phyloP scores from a whole-genome alignment of 768 basidiomycete genomes.

The Serendipita sp. region DNA sequence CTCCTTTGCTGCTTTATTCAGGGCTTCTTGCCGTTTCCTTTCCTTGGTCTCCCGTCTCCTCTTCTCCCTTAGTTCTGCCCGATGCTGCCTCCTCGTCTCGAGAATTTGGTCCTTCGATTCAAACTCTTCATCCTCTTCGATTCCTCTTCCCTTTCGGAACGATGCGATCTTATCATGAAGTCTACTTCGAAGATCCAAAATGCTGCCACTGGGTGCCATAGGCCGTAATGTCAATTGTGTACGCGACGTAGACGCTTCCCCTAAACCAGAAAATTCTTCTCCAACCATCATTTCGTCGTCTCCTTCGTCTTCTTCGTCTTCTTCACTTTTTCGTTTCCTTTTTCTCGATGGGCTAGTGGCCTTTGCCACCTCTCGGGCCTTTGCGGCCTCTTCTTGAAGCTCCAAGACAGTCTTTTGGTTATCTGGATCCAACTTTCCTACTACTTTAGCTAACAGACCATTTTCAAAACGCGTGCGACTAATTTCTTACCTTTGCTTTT shows the following conservation, averaged over 20 bases:
- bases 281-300: conserved; percentile 11
- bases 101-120: conserved; percentile 66
- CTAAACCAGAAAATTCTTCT: conserved; percentile 8
- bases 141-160: conserved; percentile 34
- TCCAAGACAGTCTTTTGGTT: conserved; percentile 71
- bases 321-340: conserved; percentile 14
- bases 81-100: conserved; percentile 57
- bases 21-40: conserved; percentile 50
- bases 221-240: conserved; percentile 27
- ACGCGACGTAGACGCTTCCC: conserved; percentile 11
- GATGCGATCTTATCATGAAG: conserved; percentile 56
- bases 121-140: conserved; percentile 23
- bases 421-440: conserved; percentile 60
- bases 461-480: not conserved
- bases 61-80: conserved; percentile 71
- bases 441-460: not conserved
- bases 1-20: conserved; percentile 21
- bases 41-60: conserved; percentile 75
- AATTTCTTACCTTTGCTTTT: conserved; percentile 52
- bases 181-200: conserved; percentile 49
- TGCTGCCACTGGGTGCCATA: conserved; percentile 48
- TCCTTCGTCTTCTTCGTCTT: conserved; percentile 20
- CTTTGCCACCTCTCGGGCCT: conserved; percentile 10
- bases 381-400: conserved; percentile 40
- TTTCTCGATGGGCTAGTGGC: conserved; percentile 16